A percentile compares a stretch with the other conserved stretches of the same genome.
Evolutionary conservation across 2,329 filamentous ascomycete species (phyloP).

Genomic region (Akanthomyces dipterigenus): DNA sequence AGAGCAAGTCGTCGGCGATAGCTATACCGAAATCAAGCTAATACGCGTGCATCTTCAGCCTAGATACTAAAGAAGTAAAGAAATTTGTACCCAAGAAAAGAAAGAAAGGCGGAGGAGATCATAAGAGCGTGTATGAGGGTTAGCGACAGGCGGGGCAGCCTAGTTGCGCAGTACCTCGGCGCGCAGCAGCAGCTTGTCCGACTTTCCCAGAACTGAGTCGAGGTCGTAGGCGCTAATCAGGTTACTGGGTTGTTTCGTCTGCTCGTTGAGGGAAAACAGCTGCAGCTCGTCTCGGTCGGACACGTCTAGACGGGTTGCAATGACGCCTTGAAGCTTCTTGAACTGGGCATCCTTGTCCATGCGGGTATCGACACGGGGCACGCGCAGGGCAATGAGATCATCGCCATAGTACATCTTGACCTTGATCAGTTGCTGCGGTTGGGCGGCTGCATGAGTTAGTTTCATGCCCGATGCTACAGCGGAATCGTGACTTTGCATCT

Average conservation of each 20-base stretch:
- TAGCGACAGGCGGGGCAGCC: too few relatives aligned
- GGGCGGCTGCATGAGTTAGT: constrained; percentile 18
- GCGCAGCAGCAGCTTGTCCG: constrained; percentile 79
- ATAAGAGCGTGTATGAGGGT: background rate
- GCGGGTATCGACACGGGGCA: constrained; percentile 46
- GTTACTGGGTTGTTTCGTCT: constrained; percentile 64
- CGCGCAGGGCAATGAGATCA: constrained; percentile 85
- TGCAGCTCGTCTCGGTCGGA: constrained; percentile 61
- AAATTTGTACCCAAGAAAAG: constrained; percentile 12
- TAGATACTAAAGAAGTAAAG: background rate
- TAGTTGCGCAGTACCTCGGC: constrained; percentile 39
- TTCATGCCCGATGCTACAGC: constrained; percentile 42
- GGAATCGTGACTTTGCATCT: constrained; percentile 32
- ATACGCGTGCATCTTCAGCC: background rate
- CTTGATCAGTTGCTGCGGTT: constrained; percentile 56
- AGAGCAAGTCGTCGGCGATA: background rate
- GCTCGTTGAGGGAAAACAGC: constrained; percentile 82
- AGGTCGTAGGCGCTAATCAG: constrained; percentile 77
- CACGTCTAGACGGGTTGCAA: constrained; percentile 77
- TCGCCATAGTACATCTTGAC: constrained; percentile 93
- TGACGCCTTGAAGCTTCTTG: constrained; percentile 72
- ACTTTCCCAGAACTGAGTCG: constrained; percentile 70
- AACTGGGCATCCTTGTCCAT: constrained; percentile 59
- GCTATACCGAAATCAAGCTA: background rate
- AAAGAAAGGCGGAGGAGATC: background rate